Base-by-base conservation (phyloP, 257 asterid species). In the Solanum virginianum region DNA sequence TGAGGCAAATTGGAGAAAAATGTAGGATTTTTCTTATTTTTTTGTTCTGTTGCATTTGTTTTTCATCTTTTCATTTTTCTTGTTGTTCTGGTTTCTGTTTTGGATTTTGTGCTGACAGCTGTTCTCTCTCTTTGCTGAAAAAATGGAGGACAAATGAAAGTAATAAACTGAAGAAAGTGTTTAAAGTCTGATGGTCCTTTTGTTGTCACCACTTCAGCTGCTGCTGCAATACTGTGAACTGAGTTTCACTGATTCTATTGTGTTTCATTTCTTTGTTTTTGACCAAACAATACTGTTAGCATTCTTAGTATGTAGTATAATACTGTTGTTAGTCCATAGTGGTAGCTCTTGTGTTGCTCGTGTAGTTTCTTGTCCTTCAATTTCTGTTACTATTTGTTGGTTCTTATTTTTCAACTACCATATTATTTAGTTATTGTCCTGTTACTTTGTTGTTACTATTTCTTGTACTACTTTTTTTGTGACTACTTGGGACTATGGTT, bases 101-200 rank as follows among this genome's bases (percentile, higher is more conserved):
- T 79, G 83, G 65, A 79, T 79, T 79, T 79, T 79, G 83, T 53
- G 47, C 83, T 79, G 83, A 79, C 49, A 53, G 29, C 15, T 24
- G 17, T 53, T 79, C 41, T 53, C 18, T 53, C 29, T 51, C 49
- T 53, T 79, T 79, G 65, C 49, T 32, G 43, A 43, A 80, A 66
- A 70, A 85, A 68, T 86, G 82, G 82, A 86, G 18, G 85, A 79
- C 70, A 87, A 55, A 82, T 77, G 60, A 87, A 88, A 87, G 84
- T 79, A 53, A 81, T 81, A 84, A 87, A 29, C 85, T 82, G 85
- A 62, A 82, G 32, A 80, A 82, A 82, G 85, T 85, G 63, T 79
- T 41, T 6, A 13, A 66, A 84, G 82, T 55, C 80, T 87, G 86
- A 69, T 86, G 80, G 54, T 70, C 29, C 80, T 85, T 74, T 85